Evolutionary conservation across 192 early-diverging fungal species (phyloP).

Genomic region (Piromyces finnis): DNA sequence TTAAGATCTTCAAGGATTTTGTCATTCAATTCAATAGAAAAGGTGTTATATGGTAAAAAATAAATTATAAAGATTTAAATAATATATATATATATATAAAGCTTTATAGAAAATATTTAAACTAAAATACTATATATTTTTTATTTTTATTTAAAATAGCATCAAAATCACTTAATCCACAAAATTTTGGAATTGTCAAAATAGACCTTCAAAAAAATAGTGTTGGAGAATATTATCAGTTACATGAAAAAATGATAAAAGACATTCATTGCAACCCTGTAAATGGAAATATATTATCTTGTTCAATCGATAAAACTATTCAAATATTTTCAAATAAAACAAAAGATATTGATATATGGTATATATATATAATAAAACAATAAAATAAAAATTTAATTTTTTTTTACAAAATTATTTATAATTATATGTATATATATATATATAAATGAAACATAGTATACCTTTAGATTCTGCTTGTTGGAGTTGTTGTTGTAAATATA

Average conservation of each 20-base stretch:
- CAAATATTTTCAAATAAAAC: not conserved
- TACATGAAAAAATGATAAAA: not conserved
- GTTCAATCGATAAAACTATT: not conserved
- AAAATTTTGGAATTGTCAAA: not conserved
- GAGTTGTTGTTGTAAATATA: not conserved
- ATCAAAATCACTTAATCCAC: not conserved
- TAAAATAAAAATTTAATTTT: no score
- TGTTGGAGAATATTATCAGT: not conserved
- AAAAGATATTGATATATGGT: not conserved
- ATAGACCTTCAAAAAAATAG: not conserved
- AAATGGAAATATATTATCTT: not conserved
- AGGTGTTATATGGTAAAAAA: no score
- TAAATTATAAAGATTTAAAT: no score
- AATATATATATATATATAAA: no score
- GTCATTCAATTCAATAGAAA: no score
- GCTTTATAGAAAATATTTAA: no score
- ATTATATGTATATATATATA: no score
- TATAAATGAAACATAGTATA: no score
- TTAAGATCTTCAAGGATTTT: no score
- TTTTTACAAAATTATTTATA: no score
- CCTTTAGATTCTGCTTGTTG: not conserved
- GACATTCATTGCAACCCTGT: not conserved
- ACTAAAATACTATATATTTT: no score
- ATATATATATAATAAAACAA: not conserved
- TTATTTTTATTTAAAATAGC: not conserved